Evolutionary conservation across 2,329 filamentous ascomycete genomes (phyloP).

Genomic region (Celoporthe dispersa): DNA sequence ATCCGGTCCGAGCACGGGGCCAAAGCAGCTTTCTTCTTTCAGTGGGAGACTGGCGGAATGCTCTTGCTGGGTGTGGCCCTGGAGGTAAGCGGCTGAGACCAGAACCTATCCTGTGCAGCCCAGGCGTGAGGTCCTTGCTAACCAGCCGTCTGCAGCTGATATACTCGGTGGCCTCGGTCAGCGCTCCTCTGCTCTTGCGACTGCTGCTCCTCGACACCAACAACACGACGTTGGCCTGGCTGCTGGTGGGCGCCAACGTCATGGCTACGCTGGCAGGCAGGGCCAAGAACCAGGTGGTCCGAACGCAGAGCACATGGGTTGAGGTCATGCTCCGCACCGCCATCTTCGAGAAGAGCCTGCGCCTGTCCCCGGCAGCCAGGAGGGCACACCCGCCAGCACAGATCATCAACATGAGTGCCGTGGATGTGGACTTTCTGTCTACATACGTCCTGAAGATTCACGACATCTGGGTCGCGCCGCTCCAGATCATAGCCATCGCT

Average conservation of each 20-base stretch:
- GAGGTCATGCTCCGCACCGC: slow-evolving; percentile 16
- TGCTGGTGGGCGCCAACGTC: slow-evolving; percentile 14
- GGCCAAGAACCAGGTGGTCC: slow-evolving; percentile 16
- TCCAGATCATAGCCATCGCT: slow-evolving; percentile 9
- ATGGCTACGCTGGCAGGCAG: slow-evolving; percentile 15
- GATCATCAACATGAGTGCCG: slow-evolving; percentile 20
- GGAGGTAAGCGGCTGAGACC: not conserved
- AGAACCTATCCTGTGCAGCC: not conserved
- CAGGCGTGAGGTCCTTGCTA: not conserved
- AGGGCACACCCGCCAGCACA: slow-evolving; percentile 9
- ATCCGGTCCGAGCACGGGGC: not conserved
- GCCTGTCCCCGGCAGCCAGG: slow-evolving; percentile 13
- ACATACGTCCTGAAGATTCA: slow-evolving; percentile 15
- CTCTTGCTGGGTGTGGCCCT: slow-evolving; percentile 10
- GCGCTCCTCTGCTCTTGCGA: slow-evolving; percentile 13
- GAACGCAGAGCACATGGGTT: slow-evolving; percentile 6
- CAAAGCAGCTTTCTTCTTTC: slow-evolving; percentile 11
- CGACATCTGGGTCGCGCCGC: slow-evolving; percentile 16
- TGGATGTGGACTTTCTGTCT: slow-evolving; percentile 18
- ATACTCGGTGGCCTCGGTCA: slow-evolving; percentile 3
- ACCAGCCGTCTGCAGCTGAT: not conserved
- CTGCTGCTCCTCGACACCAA: slow-evolving; percentile 10
- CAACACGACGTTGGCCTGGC: slow-evolving; percentile 1
- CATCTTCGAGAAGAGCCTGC: slow-evolving; percentile 17
- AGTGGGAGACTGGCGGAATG: slow-evolving; percentile 18